phyloP scores from a whole-genome alignment of 768 basidiomycete species.

The Coprinopsis cinerea region DNA sequence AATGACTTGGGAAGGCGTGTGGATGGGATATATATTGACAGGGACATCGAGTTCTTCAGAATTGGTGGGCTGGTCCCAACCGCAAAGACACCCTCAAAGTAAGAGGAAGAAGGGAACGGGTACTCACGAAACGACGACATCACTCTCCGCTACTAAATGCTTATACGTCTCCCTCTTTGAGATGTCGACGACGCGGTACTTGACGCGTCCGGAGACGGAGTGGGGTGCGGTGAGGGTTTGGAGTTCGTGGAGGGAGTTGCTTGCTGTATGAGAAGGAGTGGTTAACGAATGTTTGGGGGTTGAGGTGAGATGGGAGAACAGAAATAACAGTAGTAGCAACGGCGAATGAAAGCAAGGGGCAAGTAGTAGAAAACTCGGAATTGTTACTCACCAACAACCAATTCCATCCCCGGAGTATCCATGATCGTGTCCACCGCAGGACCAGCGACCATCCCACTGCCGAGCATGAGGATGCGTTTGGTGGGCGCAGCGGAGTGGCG shows the following conservation, averaged over 20 bases:
- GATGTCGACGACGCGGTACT: slow-evolving; percentile 56
- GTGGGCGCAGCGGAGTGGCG: background rate
- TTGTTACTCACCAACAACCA: slow-evolving; percentile 80
- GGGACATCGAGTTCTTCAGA: no score
- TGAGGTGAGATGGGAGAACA: slow-evolving; percentile 1
- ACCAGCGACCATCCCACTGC: slow-evolving; percentile 94
- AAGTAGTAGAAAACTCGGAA: no score
- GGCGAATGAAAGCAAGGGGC: no score
- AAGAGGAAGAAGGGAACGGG: background rate
- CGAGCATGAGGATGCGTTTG: slow-evolving; percentile 73
- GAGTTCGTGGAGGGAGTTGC: slow-evolving; percentile 62
- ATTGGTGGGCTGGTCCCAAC: no score
- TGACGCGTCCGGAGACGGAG: slow-evolving; percentile 49
- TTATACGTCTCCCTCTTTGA: slow-evolving; percentile 38
- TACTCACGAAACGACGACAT: slow-evolving; percentile 79
- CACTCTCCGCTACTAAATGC: slow-evolving; percentile 52
- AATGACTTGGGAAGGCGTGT: no score
- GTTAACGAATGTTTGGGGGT: background rate
- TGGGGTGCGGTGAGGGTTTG: slow-evolving; percentile 39
- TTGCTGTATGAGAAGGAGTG: slow-evolving; percentile 40
- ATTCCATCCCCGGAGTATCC: slow-evolving; percentile 51
- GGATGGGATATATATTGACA: no score
- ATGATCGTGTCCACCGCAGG: slow-evolving; percentile 78
- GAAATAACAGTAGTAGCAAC: slow-evolving; percentile 11
- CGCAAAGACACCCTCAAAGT: no score